Conservation (phyloP, 2,329 filamentous ascomycete genomes). For the Nigrospora osmanthi region DNA sequence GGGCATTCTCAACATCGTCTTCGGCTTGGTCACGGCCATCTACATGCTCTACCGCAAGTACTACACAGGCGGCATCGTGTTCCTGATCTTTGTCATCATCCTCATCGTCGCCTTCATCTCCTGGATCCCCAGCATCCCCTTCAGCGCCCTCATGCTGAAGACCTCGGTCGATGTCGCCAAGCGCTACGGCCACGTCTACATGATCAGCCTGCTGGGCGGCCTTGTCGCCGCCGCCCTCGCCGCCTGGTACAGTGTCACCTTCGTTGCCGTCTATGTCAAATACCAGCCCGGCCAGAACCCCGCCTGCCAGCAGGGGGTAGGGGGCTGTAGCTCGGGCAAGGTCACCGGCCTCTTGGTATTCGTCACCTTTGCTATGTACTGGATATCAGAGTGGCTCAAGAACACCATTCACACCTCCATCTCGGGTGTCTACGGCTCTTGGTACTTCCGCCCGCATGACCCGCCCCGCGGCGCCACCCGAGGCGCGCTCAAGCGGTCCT, state of each 20-base stretch:
- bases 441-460: conserved; percentile 73
- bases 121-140: conserved; percentile 88
- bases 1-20: conserved; percentile 77
- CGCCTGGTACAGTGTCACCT: conserved; percentile 79
- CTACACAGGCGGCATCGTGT: conserved; percentile 81
- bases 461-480: conserved; percentile 74
- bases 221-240: conserved; percentile 67
- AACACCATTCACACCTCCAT: conserved; percentile 87
- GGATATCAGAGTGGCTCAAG: conserved; percentile 90
- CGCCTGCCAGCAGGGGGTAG: conserved; percentile 42
- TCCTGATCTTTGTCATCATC: conserved; percentile 75
- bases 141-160: conserved; percentile 82
- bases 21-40: conserved; percentile 77
- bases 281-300: conserved; percentile 61
- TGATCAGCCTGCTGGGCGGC: conserved; percentile 79
- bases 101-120: conserved; percentile 75
- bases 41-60: conserved; percentile 75
- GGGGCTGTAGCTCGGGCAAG: conserved; percentile 63
- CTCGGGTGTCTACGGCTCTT: conserved; percentile 82
- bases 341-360: conserved; percentile 83
- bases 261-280: conserved; percentile 79
- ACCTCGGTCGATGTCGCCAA: conserved; percentile 81
- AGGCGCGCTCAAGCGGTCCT: conserved; percentile 70
- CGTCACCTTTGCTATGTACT: conserved; percentile 86
- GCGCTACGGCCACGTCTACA: conserved; percentile 75